phyloP scores from a whole-genome alignment of 768 basidiomycete species.

The Cyclocybe cylindracea region DNA sequence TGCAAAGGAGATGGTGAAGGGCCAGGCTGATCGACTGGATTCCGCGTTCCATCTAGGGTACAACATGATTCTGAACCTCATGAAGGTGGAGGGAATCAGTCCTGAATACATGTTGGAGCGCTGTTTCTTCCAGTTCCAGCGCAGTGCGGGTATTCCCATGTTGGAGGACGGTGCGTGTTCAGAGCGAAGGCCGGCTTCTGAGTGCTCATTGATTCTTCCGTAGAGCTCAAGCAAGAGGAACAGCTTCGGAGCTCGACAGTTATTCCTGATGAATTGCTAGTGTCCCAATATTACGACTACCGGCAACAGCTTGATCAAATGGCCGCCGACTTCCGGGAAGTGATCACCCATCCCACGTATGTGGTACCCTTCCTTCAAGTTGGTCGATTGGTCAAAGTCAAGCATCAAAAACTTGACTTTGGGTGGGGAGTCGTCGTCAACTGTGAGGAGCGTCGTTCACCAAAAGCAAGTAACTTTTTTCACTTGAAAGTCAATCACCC shows the following conservation, averaged over 20 bases:
- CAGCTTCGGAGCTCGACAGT: constrained; percentile 58
- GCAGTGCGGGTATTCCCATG: constrained; percentile 83
- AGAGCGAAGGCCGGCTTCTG: background rate
- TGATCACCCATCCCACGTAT: constrained; percentile 94
- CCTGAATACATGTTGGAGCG: constrained; percentile 98
- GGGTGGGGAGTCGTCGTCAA: constrained; percentile 97
- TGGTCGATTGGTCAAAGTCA: constrained; percentile 91
- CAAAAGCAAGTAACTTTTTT: constrained; percentile 54
- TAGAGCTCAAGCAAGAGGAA: constrained; percentile 80
- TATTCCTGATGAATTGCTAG: constrained; percentile 82
- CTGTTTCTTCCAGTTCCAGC: constrained; percentile 99
- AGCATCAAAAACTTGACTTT: constrained; percentile 85
- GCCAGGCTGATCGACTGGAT: constrained; percentile 93
- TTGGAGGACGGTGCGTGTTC: constrained; percentile 73
- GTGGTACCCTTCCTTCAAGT: constrained; percentile 91
- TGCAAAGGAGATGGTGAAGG: constrained; percentile 97
- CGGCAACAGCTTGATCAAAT: constrained; percentile 94
- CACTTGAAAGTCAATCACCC: background rate
- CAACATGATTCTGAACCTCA: constrained; percentile 98
- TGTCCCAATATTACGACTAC: constrained; percentile 89
- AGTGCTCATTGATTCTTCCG: background rate
- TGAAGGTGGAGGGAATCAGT: constrained; percentile 98
- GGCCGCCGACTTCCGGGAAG: constrained; percentile 83
- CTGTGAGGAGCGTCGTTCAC: constrained; percentile 83
- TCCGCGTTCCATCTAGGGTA: constrained; percentile 99